Evolutionary conservation across 805 yeast species (phyloP), one percentile per base, ranked within the genome.

Genomic region (Clavispora phyllophila): DNA sequence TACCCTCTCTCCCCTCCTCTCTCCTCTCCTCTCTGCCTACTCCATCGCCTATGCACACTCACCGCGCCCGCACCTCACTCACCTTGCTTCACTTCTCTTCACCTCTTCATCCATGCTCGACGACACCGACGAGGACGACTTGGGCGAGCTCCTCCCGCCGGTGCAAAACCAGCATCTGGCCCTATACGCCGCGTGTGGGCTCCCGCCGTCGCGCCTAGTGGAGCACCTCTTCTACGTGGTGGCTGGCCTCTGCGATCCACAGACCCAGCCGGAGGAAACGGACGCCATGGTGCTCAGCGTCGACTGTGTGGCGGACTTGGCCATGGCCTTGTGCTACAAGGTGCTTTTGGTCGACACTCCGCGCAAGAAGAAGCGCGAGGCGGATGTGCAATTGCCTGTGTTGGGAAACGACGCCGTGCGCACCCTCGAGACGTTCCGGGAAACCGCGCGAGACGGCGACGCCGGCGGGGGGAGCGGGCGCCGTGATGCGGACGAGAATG

Each of bases 241-340:
- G 12, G 56, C 60, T 14, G 55, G 56, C 17, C 44, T 58, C 12
- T 58, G 73, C 42, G 90, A 84, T 56, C 87, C 89, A 2, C 66
- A 73, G 51, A 81, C 89, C 1, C 87, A 82, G 51, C 89, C 93
- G 0, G 72, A 74, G 22, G 85, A 82, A 32, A 72, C 70, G 19
- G 84, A 79, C 43, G 59, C 63, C 10, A 62, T 68, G 41, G 63
- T 80, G 1, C 63, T 81, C 14, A 81, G 87, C 9, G 57, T 82
- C 6, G 81, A 79, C 46, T 56, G 72, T n/a, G 53, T 81, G 10
- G 72, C 82, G 15, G 77, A 77, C 46, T 49, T 79, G 37, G 61
- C 78, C 19, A 58, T 80, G 8, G 76, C 78, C 0, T 57, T 78
- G 13, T 36, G 45, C 3, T 50, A 36, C 47, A 66, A 39, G 52